A percentile compares a stretch with the other conserved stretches of the same genome.
These are phyloP conservation scores for Cystobasidiaceae sp. DNA, from an alignment of 1,284 basidiomycete genomes.

Conservation along the genomic window DNA sequence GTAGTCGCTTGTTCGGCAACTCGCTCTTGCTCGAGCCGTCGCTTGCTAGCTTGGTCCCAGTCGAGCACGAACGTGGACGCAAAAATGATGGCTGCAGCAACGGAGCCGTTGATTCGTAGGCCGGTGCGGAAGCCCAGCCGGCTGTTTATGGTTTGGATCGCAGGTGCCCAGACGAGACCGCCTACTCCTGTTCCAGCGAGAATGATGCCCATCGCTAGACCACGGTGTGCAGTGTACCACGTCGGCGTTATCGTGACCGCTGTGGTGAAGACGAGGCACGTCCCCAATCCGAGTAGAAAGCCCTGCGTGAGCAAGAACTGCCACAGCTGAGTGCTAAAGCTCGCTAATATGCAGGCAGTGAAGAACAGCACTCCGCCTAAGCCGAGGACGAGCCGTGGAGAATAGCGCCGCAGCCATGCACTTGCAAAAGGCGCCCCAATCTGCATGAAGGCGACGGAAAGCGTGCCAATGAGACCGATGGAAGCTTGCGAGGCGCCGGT, in stretches of 20 bases:
- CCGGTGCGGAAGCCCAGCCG: conserved; percentile 38
- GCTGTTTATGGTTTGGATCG: conserved; percentile 37
- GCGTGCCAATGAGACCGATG: conserved; percentile 43
- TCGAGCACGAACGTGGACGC: conserved; percentile 33
- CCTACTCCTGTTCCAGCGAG: conserved; percentile 43
- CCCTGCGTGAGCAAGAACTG: conserved; percentile 43
- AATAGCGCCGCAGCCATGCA: conserved; percentile 38
- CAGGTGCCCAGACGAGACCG: conserved; percentile 41
- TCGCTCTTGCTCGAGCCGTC: conserved; percentile 32
- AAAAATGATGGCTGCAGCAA: conserved; percentile 32
- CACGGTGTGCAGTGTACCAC: conserved; percentile 39
- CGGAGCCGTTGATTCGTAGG: conserved; percentile 37
- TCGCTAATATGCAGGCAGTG: conserved; percentile 35
- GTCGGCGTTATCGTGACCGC: conserved; percentile 42
- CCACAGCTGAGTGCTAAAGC: conserved; percentile 38
- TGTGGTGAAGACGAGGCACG: conserved; percentile 41
- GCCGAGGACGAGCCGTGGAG: conserved; percentile 34
- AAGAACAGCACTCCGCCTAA: conserved; percentile 37
- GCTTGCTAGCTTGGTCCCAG: conserved; percentile 39
- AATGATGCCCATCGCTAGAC: conserved; percentile 43
- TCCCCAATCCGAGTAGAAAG: conserved; percentile 39
- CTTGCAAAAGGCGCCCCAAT: conserved; percentile 39
- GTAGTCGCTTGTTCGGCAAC: neutral
- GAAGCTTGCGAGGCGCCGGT: conserved; percentile 35
- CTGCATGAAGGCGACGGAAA: conserved; percentile 40